These are phyloP conservation scores for Penicillium decumbens DNA, from an alignment of 2,329 filamentous ascomycete species.

Conservation along the genomic window DNA sequence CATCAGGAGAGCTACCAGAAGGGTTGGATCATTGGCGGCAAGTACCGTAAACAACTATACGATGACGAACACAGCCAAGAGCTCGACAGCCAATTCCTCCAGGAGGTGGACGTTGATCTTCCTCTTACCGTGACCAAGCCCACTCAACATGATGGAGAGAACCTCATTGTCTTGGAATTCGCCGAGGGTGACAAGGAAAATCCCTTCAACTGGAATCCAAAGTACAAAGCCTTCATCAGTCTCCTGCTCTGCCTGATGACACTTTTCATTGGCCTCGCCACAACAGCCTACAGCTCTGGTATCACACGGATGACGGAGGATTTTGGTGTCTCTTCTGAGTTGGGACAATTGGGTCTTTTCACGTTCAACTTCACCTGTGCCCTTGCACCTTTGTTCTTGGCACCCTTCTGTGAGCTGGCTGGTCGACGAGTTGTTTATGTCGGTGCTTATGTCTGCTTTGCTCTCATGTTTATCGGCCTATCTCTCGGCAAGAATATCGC, in stretches of 20 bases:
- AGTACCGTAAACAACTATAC: slow-evolving; percentile 21
- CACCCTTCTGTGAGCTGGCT: slow-evolving; percentile 50
- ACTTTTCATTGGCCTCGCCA: slow-evolving; percentile 52
- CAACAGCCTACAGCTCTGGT: slow-evolving; percentile 51
- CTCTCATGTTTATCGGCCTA: slow-evolving; percentile 47
- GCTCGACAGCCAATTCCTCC: slow-evolving; percentile 17
- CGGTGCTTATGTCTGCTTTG: slow-evolving; percentile 46
- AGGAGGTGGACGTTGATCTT: slow-evolving; percentile 47
- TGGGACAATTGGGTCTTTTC: slow-evolving; percentile 50
- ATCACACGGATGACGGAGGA: slow-evolving; percentile 47
- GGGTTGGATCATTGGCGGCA: slow-evolving; percentile 27
- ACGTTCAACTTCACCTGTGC: slow-evolving; percentile 50
- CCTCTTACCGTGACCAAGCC: slow-evolving; percentile 47
- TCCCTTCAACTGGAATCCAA: slow-evolving; percentile 50
- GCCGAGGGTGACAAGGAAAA: slow-evolving; percentile 47
- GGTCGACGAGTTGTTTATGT: slow-evolving; percentile 47
- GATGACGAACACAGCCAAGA: slow-evolving; percentile 17
- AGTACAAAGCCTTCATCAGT: slow-evolving; percentile 46
- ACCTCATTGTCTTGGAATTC: slow-evolving; percentile 48
- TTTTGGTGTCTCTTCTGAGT: slow-evolving; percentile 39
- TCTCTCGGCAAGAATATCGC: slow-evolving; percentile 48
- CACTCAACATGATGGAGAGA: slow-evolving; percentile 41
- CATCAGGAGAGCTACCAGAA: slow-evolving; percentile 11
- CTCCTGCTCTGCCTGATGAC: slow-evolving; percentile 50
- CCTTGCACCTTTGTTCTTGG: slow-evolving; percentile 46